Base-by-base conservation (phyloP, 495 filamentous ascomycete genomes). In the Podospora fimiseda region DNA sequence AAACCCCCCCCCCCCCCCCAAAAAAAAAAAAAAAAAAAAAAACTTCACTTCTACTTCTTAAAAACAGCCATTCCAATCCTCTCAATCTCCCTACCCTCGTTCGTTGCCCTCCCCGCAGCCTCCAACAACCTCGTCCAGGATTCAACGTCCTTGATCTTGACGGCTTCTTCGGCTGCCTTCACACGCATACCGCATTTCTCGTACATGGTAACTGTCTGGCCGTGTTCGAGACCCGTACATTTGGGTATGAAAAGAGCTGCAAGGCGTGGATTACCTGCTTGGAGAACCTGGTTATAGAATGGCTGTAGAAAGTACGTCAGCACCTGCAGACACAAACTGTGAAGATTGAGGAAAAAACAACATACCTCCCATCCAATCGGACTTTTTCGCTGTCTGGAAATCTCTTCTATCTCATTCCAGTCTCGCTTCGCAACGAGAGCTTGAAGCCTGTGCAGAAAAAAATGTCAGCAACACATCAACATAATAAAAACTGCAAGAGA, bases 331-430 rank as follows among this genome's bases (percentile, higher is more conserved):
- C 8, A 18, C 20, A 2, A 14, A 8, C 4, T 13, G 22, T 2
- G 20, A 9, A 43, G 2, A 44, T n/a, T n/a, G 15, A 14, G 36
- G 11, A 16, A 33, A 52, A 15, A 47, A 41, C 37, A 52, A 65
- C 77, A 70, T 71, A 88, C 85, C 80, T 93, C 90, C 94, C 94
- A 98, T 39, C 91, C 93, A 63, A 98, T 96, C n/a, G 93, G 87
- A 43, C 84, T 88, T 62, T 91, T 94, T 44, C 77, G 73, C 42
- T 70, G 75, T 62, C 80, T 81, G 42, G 79, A 81, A 56, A 88
- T 78, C 55, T 96, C 90, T 69, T 97, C 91, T 51, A 98, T 73
- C 63, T 96, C 94, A 37, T 78, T 80, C 90, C 90, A 97, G 63
- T 95, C 86, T 37, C 93, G 81, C 64, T 86, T 88, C 13, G 86